These are phyloP conservation scores for Kazachstania africana DNA, from an alignment of 805 yeast genomes.

Conservation along the genomic window DNA sequence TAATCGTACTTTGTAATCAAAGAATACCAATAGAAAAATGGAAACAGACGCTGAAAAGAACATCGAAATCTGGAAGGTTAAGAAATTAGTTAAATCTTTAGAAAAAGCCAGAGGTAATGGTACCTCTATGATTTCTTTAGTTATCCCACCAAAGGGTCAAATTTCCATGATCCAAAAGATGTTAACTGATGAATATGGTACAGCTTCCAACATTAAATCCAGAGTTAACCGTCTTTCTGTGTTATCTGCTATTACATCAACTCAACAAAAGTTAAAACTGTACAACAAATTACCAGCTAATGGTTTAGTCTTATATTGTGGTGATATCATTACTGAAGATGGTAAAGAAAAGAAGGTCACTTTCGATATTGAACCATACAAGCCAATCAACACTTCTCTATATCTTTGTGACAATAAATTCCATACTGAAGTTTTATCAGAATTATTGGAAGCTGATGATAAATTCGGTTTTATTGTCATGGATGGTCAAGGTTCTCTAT, in stretches of 20 bases:
- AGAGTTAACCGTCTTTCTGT: slow-evolving; percentile 95
- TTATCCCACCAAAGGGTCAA: slow-evolving; percentile 93
- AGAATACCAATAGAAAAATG: no score
- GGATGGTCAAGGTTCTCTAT: slow-evolving; percentile 98
- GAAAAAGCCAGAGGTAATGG: slow-evolving; percentile 96
- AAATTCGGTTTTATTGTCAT: slow-evolving; percentile 94
- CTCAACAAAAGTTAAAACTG: slow-evolving; percentile 90
- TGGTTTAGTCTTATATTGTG: slow-evolving; percentile 94
- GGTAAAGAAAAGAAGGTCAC: slow-evolving; percentile 96
- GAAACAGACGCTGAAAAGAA: slow-evolving; percentile 84
- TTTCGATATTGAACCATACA: slow-evolving; percentile 96
- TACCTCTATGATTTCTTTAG: slow-evolving; percentile 95
- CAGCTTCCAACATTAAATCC: slow-evolving; percentile 95
- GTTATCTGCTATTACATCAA: slow-evolving; percentile 91
- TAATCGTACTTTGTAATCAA: no score
- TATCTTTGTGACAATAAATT: slow-evolving; percentile 96
- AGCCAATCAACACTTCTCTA: slow-evolving; percentile 94
- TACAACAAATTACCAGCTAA: slow-evolving; percentile 85
- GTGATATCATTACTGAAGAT: slow-evolving; percentile 93
- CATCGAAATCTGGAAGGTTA: slow-evolving; percentile 98
- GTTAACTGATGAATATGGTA: slow-evolving; percentile 97
- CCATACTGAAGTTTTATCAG: slow-evolving; percentile 94
- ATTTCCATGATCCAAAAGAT: slow-evolving; percentile 76
- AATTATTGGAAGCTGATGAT: slow-evolving; percentile 89
- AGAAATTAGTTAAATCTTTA: slow-evolving; percentile 79